Percentiles rank a stretch among this genome's conserved stretches.
phyloP scores from a whole-genome alignment of 2,329 filamentous ascomycete species.

The Fusarium brevicatenulatum region DNA sequence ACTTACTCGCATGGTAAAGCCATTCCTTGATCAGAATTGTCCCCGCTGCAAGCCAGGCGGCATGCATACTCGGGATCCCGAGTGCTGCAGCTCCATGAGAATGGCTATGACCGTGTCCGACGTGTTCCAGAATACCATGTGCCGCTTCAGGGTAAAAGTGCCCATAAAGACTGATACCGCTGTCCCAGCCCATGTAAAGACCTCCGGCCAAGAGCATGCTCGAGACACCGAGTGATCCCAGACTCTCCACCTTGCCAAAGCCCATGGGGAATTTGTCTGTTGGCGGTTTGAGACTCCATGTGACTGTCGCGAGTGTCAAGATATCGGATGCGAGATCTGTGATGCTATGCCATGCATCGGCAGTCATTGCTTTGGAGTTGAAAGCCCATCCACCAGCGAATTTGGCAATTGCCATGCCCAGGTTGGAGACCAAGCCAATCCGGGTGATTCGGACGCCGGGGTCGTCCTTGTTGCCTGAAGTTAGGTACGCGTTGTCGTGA shows the following conservation, averaged over 20 bases:
- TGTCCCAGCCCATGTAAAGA: constrained; percentile 89
- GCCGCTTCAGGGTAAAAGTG: constrained; percentile 77
- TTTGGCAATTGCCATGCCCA: constrained; percentile 94
- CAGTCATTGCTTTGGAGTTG: constrained; percentile 91
- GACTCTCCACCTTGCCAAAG: constrained; percentile 97
- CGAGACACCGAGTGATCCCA: constrained; percentile 93
- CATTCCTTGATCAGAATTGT: constrained; percentile 96
- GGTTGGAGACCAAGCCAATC: constrained; percentile 77
- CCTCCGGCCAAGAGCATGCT: constrained; percentile 90
- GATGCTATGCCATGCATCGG: constrained; percentile 94
- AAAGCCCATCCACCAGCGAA: constrained; percentile 92
- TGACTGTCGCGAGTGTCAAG: constrained; percentile 92
- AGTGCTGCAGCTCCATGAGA: constrained; percentile 59
- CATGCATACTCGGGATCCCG: constrained; percentile 84
- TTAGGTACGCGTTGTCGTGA: constrained; percentile 91
- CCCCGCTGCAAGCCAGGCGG: constrained; percentile 91
- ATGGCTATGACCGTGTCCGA: constrained; percentile 72
- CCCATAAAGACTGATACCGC: constrained; percentile 72
- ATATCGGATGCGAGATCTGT: constrained; percentile 96
- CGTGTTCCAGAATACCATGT: constrained; percentile 71
- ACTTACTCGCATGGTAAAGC: constrained; percentile 94
- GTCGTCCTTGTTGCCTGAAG: constrained; percentile 82
- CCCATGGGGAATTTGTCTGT: constrained; percentile 86
- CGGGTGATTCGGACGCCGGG: constrained; percentile 73
- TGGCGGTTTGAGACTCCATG: constrained; percentile 88